phyloP scores from a whole-genome alignment of 169 alveolate genomes.

The Cryptosporidium andersoni region DNA sequence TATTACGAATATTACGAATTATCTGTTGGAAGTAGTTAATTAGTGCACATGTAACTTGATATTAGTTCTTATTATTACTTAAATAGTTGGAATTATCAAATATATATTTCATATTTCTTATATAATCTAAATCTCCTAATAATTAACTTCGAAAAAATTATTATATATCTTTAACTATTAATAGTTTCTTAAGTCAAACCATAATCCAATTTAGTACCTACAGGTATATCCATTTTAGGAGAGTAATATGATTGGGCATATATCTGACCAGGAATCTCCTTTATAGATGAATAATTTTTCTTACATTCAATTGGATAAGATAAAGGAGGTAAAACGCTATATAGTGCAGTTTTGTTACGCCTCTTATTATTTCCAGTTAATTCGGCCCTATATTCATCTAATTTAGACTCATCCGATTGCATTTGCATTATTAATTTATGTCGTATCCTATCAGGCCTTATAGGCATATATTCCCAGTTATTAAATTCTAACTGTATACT shows the following conservation, averaged over 20 bases:
- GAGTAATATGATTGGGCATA: constrained; percentile 52
- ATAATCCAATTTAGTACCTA: constrained; percentile 2
- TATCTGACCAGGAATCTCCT: constrained; percentile 58
- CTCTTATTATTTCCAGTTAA: constrained; percentile 22
- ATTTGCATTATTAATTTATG: not conserved
- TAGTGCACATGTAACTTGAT: too few species aligned
- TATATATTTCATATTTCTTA: too few species aligned
- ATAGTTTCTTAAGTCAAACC: not conserved
- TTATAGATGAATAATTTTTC: not conserved
- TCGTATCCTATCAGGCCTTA: constrained; percentile 4
- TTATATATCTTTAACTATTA: not conserved
- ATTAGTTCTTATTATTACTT: too few species aligned
- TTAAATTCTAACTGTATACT: constrained; percentile 40
- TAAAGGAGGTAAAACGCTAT: constrained; percentile 30
- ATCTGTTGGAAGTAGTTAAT: too few species aligned
- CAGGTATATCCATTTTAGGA: constrained; percentile 24
- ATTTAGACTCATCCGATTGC: not conserved
- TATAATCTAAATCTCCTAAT: too few species aligned
- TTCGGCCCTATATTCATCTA: constrained; percentile 17
- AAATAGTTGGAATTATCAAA: too few species aligned
- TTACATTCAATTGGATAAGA: constrained; percentile 23
- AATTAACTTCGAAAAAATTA: too few species aligned
- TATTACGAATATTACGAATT: too few species aligned
- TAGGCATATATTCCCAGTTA: constrained; percentile 58
- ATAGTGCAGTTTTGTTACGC: constrained; percentile 22